Evolutionary conservation across 2,329 filamentous ascomycete genomes (phyloP).

Genomic region (Alternaria rosae): DNA sequence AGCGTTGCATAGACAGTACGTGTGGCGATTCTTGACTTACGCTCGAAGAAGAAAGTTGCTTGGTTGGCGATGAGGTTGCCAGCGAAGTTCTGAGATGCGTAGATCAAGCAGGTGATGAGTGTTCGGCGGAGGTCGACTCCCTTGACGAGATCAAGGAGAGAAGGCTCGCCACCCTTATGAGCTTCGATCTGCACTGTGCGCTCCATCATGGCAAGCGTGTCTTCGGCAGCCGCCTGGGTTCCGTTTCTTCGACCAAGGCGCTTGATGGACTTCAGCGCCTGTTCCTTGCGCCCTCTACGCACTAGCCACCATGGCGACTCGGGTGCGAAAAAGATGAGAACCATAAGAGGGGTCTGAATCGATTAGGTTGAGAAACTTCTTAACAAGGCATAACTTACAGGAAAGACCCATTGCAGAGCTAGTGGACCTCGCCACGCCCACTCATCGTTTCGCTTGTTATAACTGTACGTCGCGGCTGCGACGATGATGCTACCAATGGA

Average conservation of each 20-base stretch:
- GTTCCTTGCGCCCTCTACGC: constrained; percentile 49
- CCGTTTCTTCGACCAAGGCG: constrained; percentile 57
- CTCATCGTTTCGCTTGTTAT: constrained; percentile 49
- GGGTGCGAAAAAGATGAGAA: constrained; percentile 57
- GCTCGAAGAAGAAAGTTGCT: constrained; percentile 67
- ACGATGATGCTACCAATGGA: constrained; percentile 68
- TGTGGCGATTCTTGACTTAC: constrained; percentile 44
- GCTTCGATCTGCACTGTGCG: constrained; percentile 63
- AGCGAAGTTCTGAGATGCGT: constrained; percentile 65
- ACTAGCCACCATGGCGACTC: constrained; percentile 49
- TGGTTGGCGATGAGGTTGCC: constrained; percentile 70
- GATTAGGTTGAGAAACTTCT: too few species aligned
- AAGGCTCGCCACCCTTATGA: constrained; percentile 55
- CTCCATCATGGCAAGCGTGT: constrained; percentile 65
- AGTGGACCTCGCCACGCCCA: constrained; percentile 36
- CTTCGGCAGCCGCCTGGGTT: constrained; percentile 46
- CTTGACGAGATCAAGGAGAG: constrained; percentile 60
- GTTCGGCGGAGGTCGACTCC: constrained; percentile 63
- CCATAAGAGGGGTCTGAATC: constrained; percentile 51
- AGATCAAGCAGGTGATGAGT: constrained; percentile 63
- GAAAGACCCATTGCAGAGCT: constrained; percentile 54
- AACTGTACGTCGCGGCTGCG: constrained; percentile 62
- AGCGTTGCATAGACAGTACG: constrained; percentile 25
- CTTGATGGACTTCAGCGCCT: constrained; percentile 57
- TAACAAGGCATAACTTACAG: too few species aligned